These are phyloP conservation scores for Rhizopus stolonifer DNA, from an alignment of 371 early-diverging fungal genomes.

Conservation along the genomic window DNA sequence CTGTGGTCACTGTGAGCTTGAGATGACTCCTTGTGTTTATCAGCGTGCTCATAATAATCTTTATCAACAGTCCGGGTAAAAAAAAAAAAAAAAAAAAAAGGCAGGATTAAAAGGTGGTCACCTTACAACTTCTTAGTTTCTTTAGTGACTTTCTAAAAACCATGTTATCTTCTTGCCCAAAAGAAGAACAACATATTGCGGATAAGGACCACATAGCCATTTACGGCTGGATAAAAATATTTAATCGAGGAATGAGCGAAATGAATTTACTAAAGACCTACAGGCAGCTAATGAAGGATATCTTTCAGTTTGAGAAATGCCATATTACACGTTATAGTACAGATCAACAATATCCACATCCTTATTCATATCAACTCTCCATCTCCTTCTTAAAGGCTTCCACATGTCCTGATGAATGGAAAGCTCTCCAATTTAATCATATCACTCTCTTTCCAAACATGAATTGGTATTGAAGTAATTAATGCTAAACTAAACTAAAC, in stretches of 20 bases:
- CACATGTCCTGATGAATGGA: constrained; percentile 57
- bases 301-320: constrained; percentile 18
- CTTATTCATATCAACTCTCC: constrained; percentile 18
- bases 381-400: constrained; percentile 9
- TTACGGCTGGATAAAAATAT: constrained; percentile 21
- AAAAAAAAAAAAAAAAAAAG: no score
- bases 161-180: constrained; percentile 13
- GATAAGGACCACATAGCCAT: constrained; percentile 21
- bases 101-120: no score
- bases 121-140: no score
- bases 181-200: constrained; percentile 11
- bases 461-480: constrained; percentile 36
- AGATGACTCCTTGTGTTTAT: constrained; percentile 36
- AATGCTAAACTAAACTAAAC: no score
- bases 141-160: constrained; percentile 17
- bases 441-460: constrained; percentile 52
- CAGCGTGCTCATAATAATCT: neutral
- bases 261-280: constrained; percentile 7
- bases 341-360: neutral
- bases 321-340: constrained; percentile 7
- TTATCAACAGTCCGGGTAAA: neutral
- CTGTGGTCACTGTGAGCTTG: constrained; percentile 51
- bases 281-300: constrained; percentile 18
- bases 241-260: constrained; percentile 18
- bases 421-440: constrained; percentile 62